Base-by-base conservation (phyloP, 352 stramenopile genomes). In the Phytophthora megakarya region DNA sequence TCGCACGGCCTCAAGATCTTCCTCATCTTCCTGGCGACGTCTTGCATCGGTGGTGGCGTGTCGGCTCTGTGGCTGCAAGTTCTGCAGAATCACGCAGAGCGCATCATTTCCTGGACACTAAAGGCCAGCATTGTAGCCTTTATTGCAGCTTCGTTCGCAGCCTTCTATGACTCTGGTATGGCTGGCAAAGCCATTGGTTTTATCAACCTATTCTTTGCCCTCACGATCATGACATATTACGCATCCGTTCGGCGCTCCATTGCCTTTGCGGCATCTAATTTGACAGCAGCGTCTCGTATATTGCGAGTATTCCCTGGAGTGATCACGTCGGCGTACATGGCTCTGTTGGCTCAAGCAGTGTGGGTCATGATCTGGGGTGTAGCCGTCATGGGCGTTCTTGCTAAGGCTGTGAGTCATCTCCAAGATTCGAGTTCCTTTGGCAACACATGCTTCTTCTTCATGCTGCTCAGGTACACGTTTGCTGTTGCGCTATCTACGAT, bases 361-460 rank as follows among this genome's bases (percentile, higher is more conserved):
- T 96, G 88, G 88, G 86, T 83, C 22, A 59, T 92, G 16, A 68
- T 95, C 15, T 96, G 88, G 88, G 87, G 84, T 47, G 62, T 80
- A 8, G 88, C 84, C 0, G 79, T 93, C 19, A 70, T 96, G 13
- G 88, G 88, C 9, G 75, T 95, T 6, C 70, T 92, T 12, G 76
- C 79, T 11, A 91, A 86, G 45, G 75, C 79, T 18, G 66, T 88
- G 11, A 64, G 46, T 15, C 26, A 70, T 22, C 63, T 80, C 11
- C 77, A 86, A n/a, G 84, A 93, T 55, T 69, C 72, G 6, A 87
- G 63, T 25, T 86, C 71, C 5, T 86, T 84, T 51, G 75, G 81
- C n/a, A 92, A 95, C 53, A 67, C 78, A 13, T 80, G 72, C 46
- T 89, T 93, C 45, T 95, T 96, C 68, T 90, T 94, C 56, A 88